Evolutionary conservation across 2,329 filamentous ascomycete genomes (phyloP), one percentile per base, ranked within the genome.

Genomic region (Aspergillus tubingensis): DNA sequence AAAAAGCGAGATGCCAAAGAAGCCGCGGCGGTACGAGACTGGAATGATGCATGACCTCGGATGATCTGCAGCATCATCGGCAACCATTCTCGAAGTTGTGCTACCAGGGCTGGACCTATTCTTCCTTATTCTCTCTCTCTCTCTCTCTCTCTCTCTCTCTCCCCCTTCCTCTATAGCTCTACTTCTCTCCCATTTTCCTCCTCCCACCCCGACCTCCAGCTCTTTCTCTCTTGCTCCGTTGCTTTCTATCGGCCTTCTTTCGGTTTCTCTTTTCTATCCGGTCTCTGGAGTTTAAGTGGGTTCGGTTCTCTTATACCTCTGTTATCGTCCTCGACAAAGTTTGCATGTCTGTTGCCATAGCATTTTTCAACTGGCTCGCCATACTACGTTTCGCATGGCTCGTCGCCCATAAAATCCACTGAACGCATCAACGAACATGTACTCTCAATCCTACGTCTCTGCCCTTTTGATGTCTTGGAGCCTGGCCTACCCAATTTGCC

Each of bases 1-100:
- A 64, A 62, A 27, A 60, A 60, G 38, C 50, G 55, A 50, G 64
- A 65, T 53, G 58, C 64, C 8, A 48, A 47, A 23, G 64, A 65
- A 54, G 59, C 58, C 10, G 57, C 59, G 38, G 53, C 52, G 2
- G 55, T 38, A 25, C 62, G 58, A 11, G 51, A 53, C 10, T 65
- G 64, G 64, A 62, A 65, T 44, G 30, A 59, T 38, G 53, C 43
- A 44, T 55, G 53, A 55, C 25, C 17, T n/a, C 36, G 17, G 23
- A 36, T 43, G 52, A 43, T 41, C 38, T 38, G 52, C 38, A 27
- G 8, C 17, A 41, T 43, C 41, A 11, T 8, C 27, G 43, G 38
- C 32, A 25, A 23, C 23, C 32, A 39, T 2, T 23, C 30, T 52
- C 41, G 41, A 44, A 11, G 19, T 21, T 44, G 21, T 44, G 19